phyloP scores from a whole-genome alignment of 176 grass and related monocot species.

The Rhynchospora breviuscula region DNA sequence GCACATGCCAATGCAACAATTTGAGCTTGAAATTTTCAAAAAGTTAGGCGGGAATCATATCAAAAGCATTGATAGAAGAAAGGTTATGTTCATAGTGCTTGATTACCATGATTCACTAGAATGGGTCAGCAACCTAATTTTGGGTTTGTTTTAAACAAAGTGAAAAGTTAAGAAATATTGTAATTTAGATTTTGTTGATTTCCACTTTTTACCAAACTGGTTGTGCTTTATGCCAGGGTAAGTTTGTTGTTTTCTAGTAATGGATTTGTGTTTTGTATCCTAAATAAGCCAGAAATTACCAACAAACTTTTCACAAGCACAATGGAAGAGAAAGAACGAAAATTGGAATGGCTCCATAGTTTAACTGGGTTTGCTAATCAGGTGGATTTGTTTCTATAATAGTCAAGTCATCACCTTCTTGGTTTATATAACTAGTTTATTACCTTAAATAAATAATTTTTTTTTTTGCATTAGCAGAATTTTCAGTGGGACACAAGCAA shows the following conservation, averaged over 20 bases:
- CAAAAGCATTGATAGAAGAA: conserved; percentile 38
- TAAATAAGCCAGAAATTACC: neutral
- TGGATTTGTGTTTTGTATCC: neutral
- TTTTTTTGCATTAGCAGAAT: conserved; percentile 38
- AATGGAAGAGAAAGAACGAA: neutral
- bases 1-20: conserved; percentile 32
- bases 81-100: conserved; percentile 26
- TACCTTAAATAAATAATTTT: neutral
- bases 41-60: conserved; percentile 29
- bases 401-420: neutral
- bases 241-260: neutral
- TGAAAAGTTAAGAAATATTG: no score
- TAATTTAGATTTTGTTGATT: neutral
- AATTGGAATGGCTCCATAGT: neutral
- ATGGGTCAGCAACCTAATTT: neutral
- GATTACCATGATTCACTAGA: neutral
- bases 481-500: conserved; percentile 43
- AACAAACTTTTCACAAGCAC: neutral
- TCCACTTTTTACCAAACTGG: neutral
- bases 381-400: conserved; percentile 1
- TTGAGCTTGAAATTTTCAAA: conserved; percentile 46
- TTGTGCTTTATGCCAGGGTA: neutral
- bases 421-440: neutral
- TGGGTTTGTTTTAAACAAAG: neutral
- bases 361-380: neutral